Conservation (phyloP, 2,329 filamentous ascomycete species). For the Davidsoniella australis region DNA sequence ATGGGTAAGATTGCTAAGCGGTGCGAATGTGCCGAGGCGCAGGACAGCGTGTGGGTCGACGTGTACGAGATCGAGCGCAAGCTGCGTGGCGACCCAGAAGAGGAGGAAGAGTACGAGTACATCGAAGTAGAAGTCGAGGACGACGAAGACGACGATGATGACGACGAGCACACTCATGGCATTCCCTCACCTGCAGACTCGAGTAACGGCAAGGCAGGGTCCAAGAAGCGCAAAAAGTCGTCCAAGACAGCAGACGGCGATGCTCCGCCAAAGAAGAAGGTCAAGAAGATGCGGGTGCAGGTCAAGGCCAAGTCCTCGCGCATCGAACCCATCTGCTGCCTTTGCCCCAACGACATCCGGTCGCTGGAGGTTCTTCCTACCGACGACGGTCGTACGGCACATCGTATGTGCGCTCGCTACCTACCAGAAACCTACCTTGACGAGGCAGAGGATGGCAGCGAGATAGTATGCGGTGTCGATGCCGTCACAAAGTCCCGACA, state of each 20-base stretch:
- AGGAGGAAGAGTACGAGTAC: slow-evolving; percentile 60
- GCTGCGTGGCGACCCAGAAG: slow-evolving; percentile 63
- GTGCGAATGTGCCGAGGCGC: slow-evolving; percentile 84
- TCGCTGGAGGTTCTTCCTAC: slow-evolving; percentile 71
- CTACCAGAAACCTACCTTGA: slow-evolving; percentile 85
- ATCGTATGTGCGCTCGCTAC: slow-evolving; percentile 77
- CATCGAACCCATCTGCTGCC: slow-evolving; percentile 63
- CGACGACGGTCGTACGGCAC: slow-evolving; percentile 72
- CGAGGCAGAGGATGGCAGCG: slow-evolving; percentile 43
- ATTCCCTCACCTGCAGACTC: slow-evolving; percentile 65
- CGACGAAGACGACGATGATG: slow-evolving; percentile 44
- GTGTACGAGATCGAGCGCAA: slow-evolving; percentile 92
- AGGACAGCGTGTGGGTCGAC: slow-evolving; percentile 97
- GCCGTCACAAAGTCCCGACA: slow-evolving; percentile 72
- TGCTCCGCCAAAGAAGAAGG: slow-evolving; percentile 34
- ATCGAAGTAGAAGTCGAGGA: slow-evolving; percentile 56
- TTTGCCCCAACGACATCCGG: slow-evolving; percentile 81
- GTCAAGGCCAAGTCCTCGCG: slow-evolving; percentile 51
- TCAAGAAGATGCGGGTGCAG: slow-evolving; percentile 55
- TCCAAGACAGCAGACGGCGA: slow-evolving; percentile 28
- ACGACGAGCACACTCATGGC: slow-evolving; percentile 47
- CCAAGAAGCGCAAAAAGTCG: slow-evolving; percentile 6
- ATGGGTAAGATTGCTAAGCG: slow-evolving; percentile 93
- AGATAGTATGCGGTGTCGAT: slow-evolving; percentile 62
- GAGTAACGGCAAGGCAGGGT: slow-evolving; percentile 43